Base-by-base conservation (phyloP, 768 basidiomycete genomes). In the Boletus reticulatus region DNA sequence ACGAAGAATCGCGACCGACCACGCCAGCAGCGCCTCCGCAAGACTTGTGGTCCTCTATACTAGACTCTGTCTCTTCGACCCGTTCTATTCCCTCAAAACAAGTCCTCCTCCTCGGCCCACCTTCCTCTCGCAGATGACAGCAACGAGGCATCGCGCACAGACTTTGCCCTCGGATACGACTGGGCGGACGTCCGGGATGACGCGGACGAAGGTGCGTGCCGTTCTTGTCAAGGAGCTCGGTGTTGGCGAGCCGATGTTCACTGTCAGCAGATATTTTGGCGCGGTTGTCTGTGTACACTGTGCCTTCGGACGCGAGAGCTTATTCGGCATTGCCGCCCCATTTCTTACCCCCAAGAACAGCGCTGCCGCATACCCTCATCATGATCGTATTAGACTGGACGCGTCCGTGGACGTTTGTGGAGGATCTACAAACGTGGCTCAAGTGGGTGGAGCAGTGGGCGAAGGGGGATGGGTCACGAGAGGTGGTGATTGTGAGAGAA, bases 371-470 rank as follows among this genome's bases (percentile, higher is more conserved):
- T 59, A 88, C 89, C 0, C 76, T 92, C 31, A 84, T 94, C 43
- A 74, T 97, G 65, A 89, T 98, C 62, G 84, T 87, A 0, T 75
- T 99, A 11, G 96, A 99, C 70, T 99, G 97, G 96, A 96, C 94
- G 62, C 83, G 83, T 60, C 96, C 96, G 1, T 95, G 92, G 85
- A 83, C 86, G 1, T 98, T 98, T 69, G 75, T 97, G 2, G 83
- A 88, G 14, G 89, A 98, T 64, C 73, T 99, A 11, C 77, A 89
- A 57, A 80, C 75, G 44, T 98, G 96, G 96, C 73, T 98, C 45
- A 72, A 69, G 44, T 94, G 94, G 91, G 78, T 97, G 7, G 92
- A 96, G 65, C 72, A 73, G 24, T 94, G 92, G 92, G 80, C 83
- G 0, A 82, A 84, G 52, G 84, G 84, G 3, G 89, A 92, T 58